Base-by-base conservation (phyloP, 208 protist species). In the Wallacemonas rigidus region DNA sequence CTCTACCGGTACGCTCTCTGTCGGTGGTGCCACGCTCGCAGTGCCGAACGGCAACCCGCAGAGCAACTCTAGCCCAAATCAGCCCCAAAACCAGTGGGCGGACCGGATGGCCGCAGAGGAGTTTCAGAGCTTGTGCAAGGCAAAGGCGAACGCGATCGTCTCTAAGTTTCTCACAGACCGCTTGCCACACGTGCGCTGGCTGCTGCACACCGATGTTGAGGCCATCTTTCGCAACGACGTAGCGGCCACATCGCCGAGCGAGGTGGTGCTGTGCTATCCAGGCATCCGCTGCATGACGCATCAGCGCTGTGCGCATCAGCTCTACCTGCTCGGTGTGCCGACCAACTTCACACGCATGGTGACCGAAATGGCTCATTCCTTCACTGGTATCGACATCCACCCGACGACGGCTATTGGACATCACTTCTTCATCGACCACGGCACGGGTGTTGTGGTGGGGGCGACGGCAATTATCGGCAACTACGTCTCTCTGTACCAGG, bases 391-490 rank as follows among this genome's bases (percentile, higher is more conserved):
- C 57, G 93, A 97, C 63, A 97, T 97, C 56, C 93, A 97, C 79
- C 93, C 93, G 6, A 65, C 69, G 55, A 92, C 92, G 6, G 57
- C 76, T 3, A 90, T 97, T 51, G 91, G 91, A 5, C 81, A 91
- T 62, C 87, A 92, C 77, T 93, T 95, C 60, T 94, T 94, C 72
- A 94, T 97, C 73, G 93, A 97, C 75, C 93, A 97, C 85, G 93
- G 90, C 48, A 93, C 83, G 12, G 93, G 93, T 47, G 80, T 97
- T 55, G 93, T 97, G 6, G 90, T 97, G 54, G 93, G 93, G 11
- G 90, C 81, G 39, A 97, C 90, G 2, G 85, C 92, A 2, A 74
- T 95, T 61, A 84, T 97, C 55, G 91, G 91, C 12, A 90, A 93
- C 61, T 69, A 88, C 77, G 88, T 92, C 5, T 86, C 81, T 17